These are phyloP conservation scores for Lupinus albus DNA, from an alignment of 306 rosid species.

Conservation along the genomic window DNA sequence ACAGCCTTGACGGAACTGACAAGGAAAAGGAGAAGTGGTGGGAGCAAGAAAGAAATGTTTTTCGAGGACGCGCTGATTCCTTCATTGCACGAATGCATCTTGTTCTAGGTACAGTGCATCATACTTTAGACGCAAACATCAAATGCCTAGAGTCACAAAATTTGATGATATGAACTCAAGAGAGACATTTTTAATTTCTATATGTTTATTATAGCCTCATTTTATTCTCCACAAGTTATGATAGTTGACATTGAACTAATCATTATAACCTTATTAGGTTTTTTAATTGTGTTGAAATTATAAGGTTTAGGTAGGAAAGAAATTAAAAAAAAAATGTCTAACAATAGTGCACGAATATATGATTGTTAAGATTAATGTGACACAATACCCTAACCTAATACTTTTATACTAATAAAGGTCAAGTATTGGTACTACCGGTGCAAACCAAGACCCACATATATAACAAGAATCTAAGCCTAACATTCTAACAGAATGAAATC, in stretches of 20 bases:
- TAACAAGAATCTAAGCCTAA: constrained; percentile 16
- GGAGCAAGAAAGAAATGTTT: constrained; percentile 85
- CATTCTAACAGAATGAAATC: constrained; percentile 11
- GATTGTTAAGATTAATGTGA: neutral
- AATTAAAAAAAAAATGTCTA: neutral
- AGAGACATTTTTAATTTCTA: constrained; percentile 18
- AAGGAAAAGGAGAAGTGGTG: constrained; percentile 79
- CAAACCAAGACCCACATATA: constrained; percentile 1
- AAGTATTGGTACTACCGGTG: constrained; percentile 10
- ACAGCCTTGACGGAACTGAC: constrained; percentile 57
- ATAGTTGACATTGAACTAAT: constrained; percentile 18
- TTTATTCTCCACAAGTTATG: constrained; percentile 21
- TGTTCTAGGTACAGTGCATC: constrained; percentile 76
- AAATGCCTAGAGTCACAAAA: constrained; percentile 22
- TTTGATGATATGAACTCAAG: constrained; percentile 20
- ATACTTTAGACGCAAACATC: constrained; percentile 33
- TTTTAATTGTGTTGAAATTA: constrained; percentile 5
- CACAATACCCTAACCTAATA: neutral
- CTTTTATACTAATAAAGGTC: constrained; percentile 9
- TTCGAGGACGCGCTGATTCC: constrained; percentile 82
- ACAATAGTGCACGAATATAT: constrained; percentile 4
- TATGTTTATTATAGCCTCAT: constrained; percentile 13
- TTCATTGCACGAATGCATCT: constrained; percentile 98
- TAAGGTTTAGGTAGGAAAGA: constrained; percentile 13
- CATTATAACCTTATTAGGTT: constrained; percentile 5